A percentile compares a stretch with the other conserved stretches of the same genome.
These are phyloP conservation scores for Peronospora farinosa DNA, from an alignment of 352 stramenopile genomes.

Conservation along the genomic window DNA sequence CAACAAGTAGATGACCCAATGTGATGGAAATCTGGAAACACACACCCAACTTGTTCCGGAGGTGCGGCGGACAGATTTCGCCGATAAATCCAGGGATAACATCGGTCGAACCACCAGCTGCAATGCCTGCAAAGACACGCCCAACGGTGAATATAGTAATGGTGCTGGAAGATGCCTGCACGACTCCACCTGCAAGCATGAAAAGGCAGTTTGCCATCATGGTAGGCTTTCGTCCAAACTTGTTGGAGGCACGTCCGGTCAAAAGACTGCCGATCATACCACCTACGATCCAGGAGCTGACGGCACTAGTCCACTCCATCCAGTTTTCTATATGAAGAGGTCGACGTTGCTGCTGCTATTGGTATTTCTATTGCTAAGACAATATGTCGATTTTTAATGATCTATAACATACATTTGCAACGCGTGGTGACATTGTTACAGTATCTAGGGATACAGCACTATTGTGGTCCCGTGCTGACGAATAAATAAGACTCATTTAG, in stretches of 20 bases:
- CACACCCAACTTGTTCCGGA: conserved; percentile 33
- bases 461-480: too few relatives aligned
- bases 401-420: too few relatives aligned
- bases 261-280: conserved; percentile 46
- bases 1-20: conserved; percentile 39
- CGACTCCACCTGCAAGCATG: conserved; percentile 37
- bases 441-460: too few relatives aligned
- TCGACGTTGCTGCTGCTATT: too few relatives aligned
- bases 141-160: conserved; percentile 37
- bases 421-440: too few relatives aligned
- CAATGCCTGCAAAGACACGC: conserved; percentile 43
- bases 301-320: conserved; percentile 46
- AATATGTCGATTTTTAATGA: too few relatives aligned
- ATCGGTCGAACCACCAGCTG: conserved; percentile 30
- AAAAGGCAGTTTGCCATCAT: conserved; percentile 36
- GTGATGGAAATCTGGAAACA: conserved; percentile 47
- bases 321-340: too few relatives aligned
- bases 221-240: conserved; percentile 32
- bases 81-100: conserved; percentile 40
- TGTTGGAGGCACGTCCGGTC: conserved; percentile 31
- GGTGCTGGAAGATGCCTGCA: conserved; percentile 23
- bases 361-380: too few relatives aligned
- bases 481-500: too few relatives aligned
- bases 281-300: conserved; percentile 56
- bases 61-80: conserved; percentile 38